Evolutionary conservation across 495 filamentous ascomycete species (phyloP).

Genomic region (Xylaria palmicola): DNA sequence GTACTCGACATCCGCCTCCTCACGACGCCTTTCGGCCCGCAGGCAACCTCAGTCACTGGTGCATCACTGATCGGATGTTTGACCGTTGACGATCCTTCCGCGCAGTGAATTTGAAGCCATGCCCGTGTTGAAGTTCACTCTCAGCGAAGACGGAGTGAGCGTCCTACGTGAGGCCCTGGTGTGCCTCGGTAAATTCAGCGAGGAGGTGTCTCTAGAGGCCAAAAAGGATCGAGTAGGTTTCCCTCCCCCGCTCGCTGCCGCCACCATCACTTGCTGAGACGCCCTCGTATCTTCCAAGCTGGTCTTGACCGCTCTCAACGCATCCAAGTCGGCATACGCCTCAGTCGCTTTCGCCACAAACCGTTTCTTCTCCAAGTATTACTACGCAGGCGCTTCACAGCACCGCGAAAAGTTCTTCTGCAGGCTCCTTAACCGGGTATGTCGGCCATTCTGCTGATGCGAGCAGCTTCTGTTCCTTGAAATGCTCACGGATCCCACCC

Average conservation of each 20-base stretch:
- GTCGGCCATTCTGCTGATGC: not conserved
- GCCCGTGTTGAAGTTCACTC: slow-evolving; percentile 74
- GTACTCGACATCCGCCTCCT: not conserved
- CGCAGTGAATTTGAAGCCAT: slow-evolving; percentile 37
- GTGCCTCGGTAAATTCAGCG: slow-evolving; percentile 90
- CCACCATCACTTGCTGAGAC: slow-evolving; percentile 1
- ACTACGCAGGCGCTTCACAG: slow-evolving; percentile 51
- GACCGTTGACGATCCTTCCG: not conserved
- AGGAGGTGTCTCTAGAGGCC: slow-evolving; percentile 84
- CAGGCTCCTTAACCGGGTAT: slow-evolving; percentile 45
- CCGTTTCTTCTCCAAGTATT: slow-evolving; percentile 81
- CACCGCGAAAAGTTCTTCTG: slow-evolving; percentile 51
- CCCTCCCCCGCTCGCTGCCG: not conserved
- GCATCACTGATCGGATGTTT: not conserved
- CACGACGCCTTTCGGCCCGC: not conserved
- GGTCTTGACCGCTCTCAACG: slow-evolving; percentile 78
- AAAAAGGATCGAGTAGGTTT: slow-evolving; percentile 63
- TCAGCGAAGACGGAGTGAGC: slow-evolving; percentile 70
- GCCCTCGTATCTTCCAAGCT: slow-evolving; percentile 52
- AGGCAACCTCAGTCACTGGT: not conserved
- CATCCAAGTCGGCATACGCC: slow-evolving; percentile 89
- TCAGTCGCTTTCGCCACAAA: slow-evolving; percentile 71
- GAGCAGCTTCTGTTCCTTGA: not conserved
- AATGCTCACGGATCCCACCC: not conserved
- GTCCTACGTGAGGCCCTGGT: slow-evolving; percentile 79